Percentiles rank a stretch among this genome's conserved stretches.
Conservation (phyloP, 768 basidiomycete species). For the Leucocoprinus sp. region DNA sequence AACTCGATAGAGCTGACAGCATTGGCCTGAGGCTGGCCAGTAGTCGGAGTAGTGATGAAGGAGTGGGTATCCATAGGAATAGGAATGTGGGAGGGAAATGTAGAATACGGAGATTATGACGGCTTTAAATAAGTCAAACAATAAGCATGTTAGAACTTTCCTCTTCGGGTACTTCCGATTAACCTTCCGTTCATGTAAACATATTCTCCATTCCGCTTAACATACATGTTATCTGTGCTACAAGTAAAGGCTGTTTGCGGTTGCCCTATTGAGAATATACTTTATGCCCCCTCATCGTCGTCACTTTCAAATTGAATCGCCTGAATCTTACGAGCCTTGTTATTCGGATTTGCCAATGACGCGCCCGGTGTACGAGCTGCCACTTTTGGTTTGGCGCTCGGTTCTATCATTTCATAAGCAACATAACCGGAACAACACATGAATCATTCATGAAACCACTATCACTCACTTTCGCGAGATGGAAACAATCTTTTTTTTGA, state of each 20-base stretch:
- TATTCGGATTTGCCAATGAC: conserved; percentile 66
- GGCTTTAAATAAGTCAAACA: conserved; percentile 6
- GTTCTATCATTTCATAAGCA: not conserved
- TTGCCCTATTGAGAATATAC: not conserved
- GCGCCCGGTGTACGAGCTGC: conserved; percentile 35
- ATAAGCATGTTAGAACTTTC: conserved; percentile 1
- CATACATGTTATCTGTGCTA: conserved; percentile 3
- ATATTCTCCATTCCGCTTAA: not conserved
- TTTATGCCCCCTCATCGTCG: conserved; percentile 30
- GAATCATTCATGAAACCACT: not conserved
- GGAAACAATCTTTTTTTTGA: conserved; percentile 25
- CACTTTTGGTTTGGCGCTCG: conserved; percentile 9
- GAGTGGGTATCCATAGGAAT: conserved; percentile 7
- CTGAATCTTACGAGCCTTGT: conserved; percentile 66
- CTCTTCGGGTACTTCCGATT: conserved; percentile 4
- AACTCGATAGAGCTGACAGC: conserved; percentile 21
- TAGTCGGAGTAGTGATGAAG: not conserved
- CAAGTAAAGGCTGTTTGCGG: not conserved
- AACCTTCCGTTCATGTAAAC: not conserved
- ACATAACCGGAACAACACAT: conserved; percentile 5
- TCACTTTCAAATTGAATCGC: conserved; percentile 68
- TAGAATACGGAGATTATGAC: not conserved
- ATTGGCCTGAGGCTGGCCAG: conserved; percentile 1
- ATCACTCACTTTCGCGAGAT: conserved; percentile 16
- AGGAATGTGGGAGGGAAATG: conserved; percentile 5